Base-by-base conservation (phyloP, 495 filamentous ascomycete species). In the Trichoderma erinaceum region DNA sequence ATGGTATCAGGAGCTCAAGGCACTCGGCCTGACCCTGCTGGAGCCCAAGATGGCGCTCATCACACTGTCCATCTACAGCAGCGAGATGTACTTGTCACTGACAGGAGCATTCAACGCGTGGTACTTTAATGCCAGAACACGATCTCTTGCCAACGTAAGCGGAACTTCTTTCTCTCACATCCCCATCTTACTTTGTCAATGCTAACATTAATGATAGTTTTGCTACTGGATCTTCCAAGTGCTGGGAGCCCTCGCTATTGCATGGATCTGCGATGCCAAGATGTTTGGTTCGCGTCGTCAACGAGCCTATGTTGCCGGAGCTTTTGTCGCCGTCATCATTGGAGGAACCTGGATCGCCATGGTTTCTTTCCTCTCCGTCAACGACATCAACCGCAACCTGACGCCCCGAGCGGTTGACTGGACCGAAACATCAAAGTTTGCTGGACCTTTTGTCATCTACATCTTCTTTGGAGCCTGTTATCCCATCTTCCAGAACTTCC, bases 271-370 rank as follows among this genome's bases (percentile, higher is more conserved):
- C 25, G 56, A 61, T 61, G 56, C 56, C 56, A 29, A 13, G 10
- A 32, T 61, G 4, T 15, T 61, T 13, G 56, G 56, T 11, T 61
- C 56, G 10, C 56, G 56, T 16, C 56, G 56, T 15, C 56, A 25
- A 3, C 56, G 56, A 32, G 56, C 56, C 25, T 61, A 29, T 61
- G 56, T 16, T 23, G 56, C 56, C 27, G 56, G 56, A 27, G 56
- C 56, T 2, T 61, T 61, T 12, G 56, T 61, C 12, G 25, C 56
- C 56, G 10, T 61, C n/a, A n/a, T 61, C 25, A 61, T 61, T 61
- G 56, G 56, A 61, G 56, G 56, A 61, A 61, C 56, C 8, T 61
- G 56, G 56, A 61, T 61, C 23, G 56, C 56, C 56, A 61, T 61
- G 56, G 27, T 61, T 16, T 61, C 56, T 0, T 61, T 61, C 56